Percentiles rank a stretch among this genome's conserved stretches.
Evolutionary conservation across 441 rosid species (phyloP).

Genomic region (Rhodomyrtus psidioides): DNA sequence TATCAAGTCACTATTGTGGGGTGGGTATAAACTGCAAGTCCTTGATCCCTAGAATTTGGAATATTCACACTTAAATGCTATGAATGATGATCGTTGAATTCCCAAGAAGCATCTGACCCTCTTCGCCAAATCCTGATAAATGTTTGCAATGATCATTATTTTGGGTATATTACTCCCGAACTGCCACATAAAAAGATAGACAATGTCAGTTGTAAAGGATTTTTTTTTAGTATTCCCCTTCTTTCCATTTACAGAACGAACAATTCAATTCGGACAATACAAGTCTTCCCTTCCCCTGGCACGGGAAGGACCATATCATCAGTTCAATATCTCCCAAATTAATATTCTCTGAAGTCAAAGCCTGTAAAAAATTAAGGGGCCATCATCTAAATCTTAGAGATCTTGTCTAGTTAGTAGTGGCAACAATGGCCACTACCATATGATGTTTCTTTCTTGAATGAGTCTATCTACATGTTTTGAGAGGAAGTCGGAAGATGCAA

Average conservation of each 20-base stretch:
- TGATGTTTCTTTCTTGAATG: background rate
- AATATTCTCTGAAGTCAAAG: too few species aligned
- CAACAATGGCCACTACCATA: background rate
- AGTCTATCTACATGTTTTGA: background rate
- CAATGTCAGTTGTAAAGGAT: background rate
- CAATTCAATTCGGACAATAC: too few species aligned
- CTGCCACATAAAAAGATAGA: conserved; percentile 32
- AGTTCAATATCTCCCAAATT: too few species aligned
- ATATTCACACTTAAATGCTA: background rate
- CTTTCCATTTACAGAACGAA: background rate
- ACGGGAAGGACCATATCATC: too few species aligned
- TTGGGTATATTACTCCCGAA: conserved; percentile 58
- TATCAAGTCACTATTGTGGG: background rate
- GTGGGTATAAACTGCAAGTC: background rate
- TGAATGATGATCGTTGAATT: background rate
- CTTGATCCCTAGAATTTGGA: background rate
- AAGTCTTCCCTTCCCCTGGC: too few species aligned
- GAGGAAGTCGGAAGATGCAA: background rate
- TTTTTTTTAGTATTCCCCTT: background rate
- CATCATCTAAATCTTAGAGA: too few species aligned
- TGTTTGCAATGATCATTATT: conserved; percentile 49
- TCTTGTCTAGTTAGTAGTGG: too few species aligned
- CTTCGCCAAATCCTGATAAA: conserved; percentile 65
- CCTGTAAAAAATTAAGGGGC: too few species aligned
- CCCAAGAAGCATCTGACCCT: conserved; percentile 18